Evolutionary conservation across 495 filamentous ascomycete species (phyloP).

Genomic region (Podospora comata): DNA sequence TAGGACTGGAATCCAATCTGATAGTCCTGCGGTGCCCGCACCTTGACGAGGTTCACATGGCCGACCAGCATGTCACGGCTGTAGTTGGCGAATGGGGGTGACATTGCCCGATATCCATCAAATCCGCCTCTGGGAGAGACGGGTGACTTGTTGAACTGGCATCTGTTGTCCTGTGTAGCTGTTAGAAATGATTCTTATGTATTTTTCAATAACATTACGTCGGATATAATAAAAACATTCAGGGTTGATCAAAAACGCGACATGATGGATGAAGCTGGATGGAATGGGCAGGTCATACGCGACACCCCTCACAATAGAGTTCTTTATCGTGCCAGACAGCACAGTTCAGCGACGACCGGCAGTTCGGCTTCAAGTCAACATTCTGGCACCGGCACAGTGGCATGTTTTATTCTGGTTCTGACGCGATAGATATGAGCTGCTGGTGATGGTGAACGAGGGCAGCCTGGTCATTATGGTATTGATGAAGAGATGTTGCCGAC

Average conservation of each 20-base stretch:
- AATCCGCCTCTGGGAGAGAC: neutral
- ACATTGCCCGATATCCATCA: neutral
- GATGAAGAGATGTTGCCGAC: neutral
- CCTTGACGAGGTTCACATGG: neutral
- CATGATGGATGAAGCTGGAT: neutral
- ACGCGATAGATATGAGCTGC: neutral
- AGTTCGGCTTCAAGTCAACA: neutral
- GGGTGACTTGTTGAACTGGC: neutral
- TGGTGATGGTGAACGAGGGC: neutral
- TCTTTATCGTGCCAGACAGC: neutral
- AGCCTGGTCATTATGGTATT: neutral
- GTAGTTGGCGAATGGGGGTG: neutral
- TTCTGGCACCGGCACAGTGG: neutral
- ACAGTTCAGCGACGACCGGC: neutral
- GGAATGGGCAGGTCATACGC: neutral
- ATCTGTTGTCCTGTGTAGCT: neutral
- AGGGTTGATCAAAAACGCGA: neutral
- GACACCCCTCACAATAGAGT: neutral
- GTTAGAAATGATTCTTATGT: neutral
- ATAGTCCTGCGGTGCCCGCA: neutral
- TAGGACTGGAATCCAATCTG: neutral
- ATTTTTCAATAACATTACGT: too few relatives aligned
- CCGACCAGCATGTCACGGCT: neutral
- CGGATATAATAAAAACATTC: too few relatives aligned
- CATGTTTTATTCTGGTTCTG: neutral